Evolutionary conservation across 805 yeast species (phyloP), one percentile per base, ranked within the genome.

Genomic region (Metschnikowia lunata): DNA sequence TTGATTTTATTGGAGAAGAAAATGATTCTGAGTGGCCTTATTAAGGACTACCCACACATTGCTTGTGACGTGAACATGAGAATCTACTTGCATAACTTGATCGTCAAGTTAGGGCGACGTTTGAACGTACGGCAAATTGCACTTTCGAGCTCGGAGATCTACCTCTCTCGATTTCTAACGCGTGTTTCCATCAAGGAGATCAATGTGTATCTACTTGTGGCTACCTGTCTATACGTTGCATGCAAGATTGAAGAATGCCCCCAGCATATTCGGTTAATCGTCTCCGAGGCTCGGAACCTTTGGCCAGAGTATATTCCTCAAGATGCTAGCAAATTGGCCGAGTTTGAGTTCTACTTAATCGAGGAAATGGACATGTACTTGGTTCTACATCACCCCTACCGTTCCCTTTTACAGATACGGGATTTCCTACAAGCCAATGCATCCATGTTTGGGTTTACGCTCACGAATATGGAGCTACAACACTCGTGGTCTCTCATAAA

Each of bases 291-390:
- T 1, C 68, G 96, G 42, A 83, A 83, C 32, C 66, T 88, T 33
- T 91, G 98, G 98, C 97, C 98, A 0, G 97, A 90, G 57, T 88
- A 82, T 56, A 83, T 91, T 31, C 95, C 97, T 0, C 88, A 85
- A 46, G 98, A 91, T 61, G 79, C 89, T 13, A 84, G 96, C 27
- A 88, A 87, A 57, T 72, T 93, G 12, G 97, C 98, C 0, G 98
- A 93, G 60, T 87, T 95, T 65, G 99, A 93, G 64, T 93, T 93
- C 61, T 93, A 91, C 59, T 63, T 93, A 36, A 82, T 93, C 14
- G 97, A 89, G 56, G 98, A 90, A 61, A 72, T 93, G 66, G 80
- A 85, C 57, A 73, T 85, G 64, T 83, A 73, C 57, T 57, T 86
- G 48, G 71, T 84, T n/a, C 72, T 85, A 2, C 87, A 85, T 58